phyloP scores from a whole-genome alignment of 345 rosid genomes.

The Hevea brasiliensis region DNA sequence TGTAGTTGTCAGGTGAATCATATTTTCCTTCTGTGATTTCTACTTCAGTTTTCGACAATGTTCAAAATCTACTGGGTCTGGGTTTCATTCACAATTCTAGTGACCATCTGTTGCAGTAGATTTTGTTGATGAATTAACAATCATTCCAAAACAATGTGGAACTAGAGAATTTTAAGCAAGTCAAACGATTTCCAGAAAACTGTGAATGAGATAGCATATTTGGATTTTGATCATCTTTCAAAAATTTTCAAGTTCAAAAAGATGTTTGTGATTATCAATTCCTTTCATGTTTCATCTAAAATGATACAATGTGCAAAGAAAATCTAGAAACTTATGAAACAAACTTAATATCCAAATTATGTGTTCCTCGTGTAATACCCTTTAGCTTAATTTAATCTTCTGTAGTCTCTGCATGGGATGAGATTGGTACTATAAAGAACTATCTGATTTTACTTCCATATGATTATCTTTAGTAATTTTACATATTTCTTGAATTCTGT shows the following conservation, averaged over 20 bases:
- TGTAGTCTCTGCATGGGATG: not conserved
- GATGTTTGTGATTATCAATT: not conserved
- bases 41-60: not conserved
- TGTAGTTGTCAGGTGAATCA: conserved; percentile 92
- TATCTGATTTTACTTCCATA: not conserved
- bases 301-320: not conserved
- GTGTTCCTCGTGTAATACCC: no score
- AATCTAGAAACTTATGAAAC: not conserved
- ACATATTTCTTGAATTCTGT: not conserved
- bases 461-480: not conserved
- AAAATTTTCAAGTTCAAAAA: not conserved
- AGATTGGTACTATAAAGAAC: not conserved
- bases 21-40: not conserved
- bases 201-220: not conserved
- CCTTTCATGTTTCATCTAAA: not conserved
- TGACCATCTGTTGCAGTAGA: not conserved
- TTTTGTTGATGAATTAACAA: not conserved
- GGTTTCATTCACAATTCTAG: not conserved
- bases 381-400: not conserved
- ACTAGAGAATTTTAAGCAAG: not conserved
- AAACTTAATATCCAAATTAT: conserved; percentile 2
- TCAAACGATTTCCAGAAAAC: not conserved
- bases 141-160: not conserved
- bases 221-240: not conserved
- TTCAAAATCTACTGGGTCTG: not conserved